Base-by-base conservation (phyloP, 2,329 filamentous ascomycete genomes). In the Talaromyces atroroseus region DNA sequence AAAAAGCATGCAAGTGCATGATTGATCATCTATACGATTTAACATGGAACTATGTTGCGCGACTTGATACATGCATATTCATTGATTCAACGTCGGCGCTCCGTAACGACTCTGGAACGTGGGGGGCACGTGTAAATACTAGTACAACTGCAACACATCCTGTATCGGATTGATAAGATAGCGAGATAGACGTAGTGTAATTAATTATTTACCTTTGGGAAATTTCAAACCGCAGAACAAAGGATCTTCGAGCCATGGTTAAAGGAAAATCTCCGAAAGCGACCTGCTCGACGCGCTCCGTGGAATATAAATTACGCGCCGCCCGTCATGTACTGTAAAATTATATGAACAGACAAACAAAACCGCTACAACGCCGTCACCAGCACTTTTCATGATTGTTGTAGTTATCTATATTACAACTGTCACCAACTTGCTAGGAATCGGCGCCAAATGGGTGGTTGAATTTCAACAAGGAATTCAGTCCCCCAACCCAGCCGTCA, bases 391-490 rank as follows among this genome's bases (percentile, higher is more conserved):
- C 29, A 36, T 36, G 32, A 36, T 36, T 36, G 11, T 32, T 4
- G 8, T 29, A 5, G 5, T 18, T 18, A 18, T 40, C 4, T 11
- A 18, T 40, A n/a, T 11, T 42, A 42, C 18, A 42, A 18, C 5
- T 42, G n/a, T 20, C 3, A 20, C 5, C 8, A 42, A 20, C 14
- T n/a, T n/a, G 20, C 59, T 57, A 66, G 14, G 49, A 62, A 53
- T 79, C 79, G 65, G 88, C 87, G 0, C 94, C 94, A 78, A 97
- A 97, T 0, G 92, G 92, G 74, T 96, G 90, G 71, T 99, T 99
- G 71, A 97, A 99, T 76, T 99, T 99, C 64, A 99, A 75, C 66
- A 97, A 70, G 10, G 90, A 90, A 68, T 96, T 99, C 67, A 99
- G 74, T 0, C 94, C 92, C 1, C 92, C 92, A 2, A 99, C 92